Percentiles rank a stretch among this genome's conserved stretches.
phyloP scores from a whole-genome alignment of 768 basidiomycete species.

The Xanthoconium stramineum region DNA sequence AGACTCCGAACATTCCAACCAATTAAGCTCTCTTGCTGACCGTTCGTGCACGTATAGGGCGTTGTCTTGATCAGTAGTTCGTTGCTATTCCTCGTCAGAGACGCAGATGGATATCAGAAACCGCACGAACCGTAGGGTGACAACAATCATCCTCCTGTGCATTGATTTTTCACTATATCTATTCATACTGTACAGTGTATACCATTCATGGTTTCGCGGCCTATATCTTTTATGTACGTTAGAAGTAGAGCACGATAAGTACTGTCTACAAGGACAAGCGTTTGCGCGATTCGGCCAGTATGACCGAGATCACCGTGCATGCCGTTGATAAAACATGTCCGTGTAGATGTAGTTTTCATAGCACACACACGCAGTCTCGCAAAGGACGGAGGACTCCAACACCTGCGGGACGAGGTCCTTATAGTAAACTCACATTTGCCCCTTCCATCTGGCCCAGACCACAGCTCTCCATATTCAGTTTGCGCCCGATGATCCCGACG shows the following conservation, averaged over 20 bases:
- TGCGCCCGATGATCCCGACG: too few species aligned
- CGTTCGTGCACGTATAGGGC: slow-evolving; percentile 3
- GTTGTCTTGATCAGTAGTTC: slow-evolving; percentile 13
- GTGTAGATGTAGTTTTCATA: neutral
- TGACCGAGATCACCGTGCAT: slow-evolving; percentile 2
- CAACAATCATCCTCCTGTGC: too few species aligned
- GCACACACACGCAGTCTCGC: neutral
- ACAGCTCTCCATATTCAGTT: too few species aligned
- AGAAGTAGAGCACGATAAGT: too few species aligned
- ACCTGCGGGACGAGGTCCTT: too few species aligned
- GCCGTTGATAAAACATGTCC: neutral
- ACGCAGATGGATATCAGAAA: slow-evolving; percentile 16
- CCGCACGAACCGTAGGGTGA: slow-evolving; percentile 4
- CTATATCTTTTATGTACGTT: too few species aligned
- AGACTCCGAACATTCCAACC: neutral
- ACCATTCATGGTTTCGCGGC: neutral
- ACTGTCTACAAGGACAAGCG: too few species aligned
- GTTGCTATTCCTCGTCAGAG: slow-evolving; percentile 24
- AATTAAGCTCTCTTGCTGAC: neutral
- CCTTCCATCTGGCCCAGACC: too few species aligned
- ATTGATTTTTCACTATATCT: neutral
- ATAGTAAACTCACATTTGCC: too few species aligned
- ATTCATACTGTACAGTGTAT: neutral
- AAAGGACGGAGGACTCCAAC: neutral
- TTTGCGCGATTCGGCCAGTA: neutral